phyloP scores from a whole-genome alignment of 768 basidiomycete species.

The Tulasnella sp. region DNA sequence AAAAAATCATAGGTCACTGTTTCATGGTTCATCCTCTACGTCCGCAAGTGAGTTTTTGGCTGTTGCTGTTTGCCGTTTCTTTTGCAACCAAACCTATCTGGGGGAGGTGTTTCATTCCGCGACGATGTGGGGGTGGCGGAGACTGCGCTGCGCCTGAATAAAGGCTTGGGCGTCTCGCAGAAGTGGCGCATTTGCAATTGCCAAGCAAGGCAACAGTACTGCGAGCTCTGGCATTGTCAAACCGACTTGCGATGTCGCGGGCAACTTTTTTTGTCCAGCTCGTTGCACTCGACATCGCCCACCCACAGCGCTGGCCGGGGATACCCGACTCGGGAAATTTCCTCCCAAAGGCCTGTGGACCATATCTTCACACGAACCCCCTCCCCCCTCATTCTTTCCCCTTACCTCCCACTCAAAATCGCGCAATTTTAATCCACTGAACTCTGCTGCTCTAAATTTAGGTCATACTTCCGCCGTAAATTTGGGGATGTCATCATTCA shows the following conservation, averaged over 20 bases:
- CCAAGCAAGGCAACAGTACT: not conserved
- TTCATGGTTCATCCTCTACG: constrained; percentile 76
- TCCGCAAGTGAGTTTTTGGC: constrained; percentile 49
- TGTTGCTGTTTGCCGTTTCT: not conserved
- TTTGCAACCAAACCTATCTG: not conserved
- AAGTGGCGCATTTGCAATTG: not conserved
- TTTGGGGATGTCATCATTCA: constrained; percentile 46
- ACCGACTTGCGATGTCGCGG: not conserved
- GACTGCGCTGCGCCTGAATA: not conserved
- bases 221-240: not conserved
- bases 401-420: not conserved
- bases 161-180: not conserved
- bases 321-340: not conserved
- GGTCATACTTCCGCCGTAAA: constrained; percentile 62
- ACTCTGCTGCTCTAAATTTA: constrained; percentile 27
- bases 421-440: not conserved
- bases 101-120: not conserved
- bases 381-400: not conserved
- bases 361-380: not conserved
- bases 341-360: not conserved
- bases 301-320: not conserved
- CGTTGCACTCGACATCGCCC: not conserved
- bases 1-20: constrained; percentile 49
- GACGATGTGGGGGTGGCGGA: not conserved
- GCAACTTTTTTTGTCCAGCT: not conserved